Evolutionary conservation across 2,329 filamentous ascomycete genomes (phyloP), one percentile per base, ranked within the genome.

Genomic region (Fusarium kyushuense): DNA sequence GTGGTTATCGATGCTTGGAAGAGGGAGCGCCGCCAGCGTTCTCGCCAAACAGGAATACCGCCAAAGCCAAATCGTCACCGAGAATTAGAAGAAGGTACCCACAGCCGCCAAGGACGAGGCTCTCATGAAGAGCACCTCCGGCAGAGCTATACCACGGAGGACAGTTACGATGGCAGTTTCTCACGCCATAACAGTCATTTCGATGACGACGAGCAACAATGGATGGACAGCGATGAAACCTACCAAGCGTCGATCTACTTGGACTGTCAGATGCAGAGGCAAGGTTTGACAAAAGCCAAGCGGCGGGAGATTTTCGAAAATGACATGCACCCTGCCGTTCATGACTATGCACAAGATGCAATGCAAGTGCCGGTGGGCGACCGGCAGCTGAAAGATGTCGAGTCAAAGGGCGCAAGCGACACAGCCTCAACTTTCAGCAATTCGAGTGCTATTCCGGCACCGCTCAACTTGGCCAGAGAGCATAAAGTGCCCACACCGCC

Each of bases 181-280:
- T 11, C n/a, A 13, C n/a, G 27, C 19, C 33, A 16, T 17, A 57
- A 14, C 32, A 35, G 30, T 23, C 13, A 6, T 5, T 35, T 30
- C n/a, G 27, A 40, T 17, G 29, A 25, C 10, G 38, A 43, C 13
- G 47, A 46, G 16, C 32, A 51, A 56, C 30, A 16, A 16, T 51
- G 54, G 33, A 54, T 47, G 27, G 54, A 47, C 17, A 33, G 59
- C 27, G 51, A 51, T 10, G 55, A 49, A 17, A 46, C 40, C 1
- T 38, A 17, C 8, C 61, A 65, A 23, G 60, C 63, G 33, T 71
- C 64, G 46, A 58, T 47, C 14, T 74, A 72, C 64, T 52, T 72
- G 19, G 49, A 62, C 16, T 38, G 35, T 2, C 51, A 38, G 5
- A 67, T 70, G 30, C 61, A 63, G 19, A 17, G 35, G 5, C 58